Evolutionary conservation across 176 grass and related monocot species (phyloP), one percentile per base, ranked within the genome.

Genomic region (Bonia amplexicaulis): DNA sequence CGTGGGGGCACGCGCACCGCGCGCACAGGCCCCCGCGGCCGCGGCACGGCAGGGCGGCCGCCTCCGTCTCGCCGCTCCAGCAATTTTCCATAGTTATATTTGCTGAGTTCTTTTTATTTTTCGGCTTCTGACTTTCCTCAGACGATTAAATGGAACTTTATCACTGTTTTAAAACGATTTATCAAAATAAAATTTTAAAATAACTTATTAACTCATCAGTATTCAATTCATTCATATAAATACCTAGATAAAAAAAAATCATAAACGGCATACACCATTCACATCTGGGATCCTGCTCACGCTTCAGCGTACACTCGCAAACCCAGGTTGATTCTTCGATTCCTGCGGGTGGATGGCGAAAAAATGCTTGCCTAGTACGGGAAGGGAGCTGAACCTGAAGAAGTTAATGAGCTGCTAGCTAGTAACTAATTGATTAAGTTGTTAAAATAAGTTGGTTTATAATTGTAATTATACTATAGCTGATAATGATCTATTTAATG

Each of bases 121-220:
- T 35, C 33, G 33, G 2, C 2, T 4, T 37, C 5, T 35, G 2
- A 35, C 5, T 35, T 35, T 3, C 4, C 33, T 35, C 33, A 4
- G 4, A 35, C 33, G 4, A 35, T 35, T 3, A 4, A 35, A 2
- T 5, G 4, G 4, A 35, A 35, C 33, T 4, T 35, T 5, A 5
- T 37, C 33, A 35, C 0, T 35, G 2, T 37, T 5, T 37, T 5
- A 4, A 5, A 37, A 37, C 4, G 0, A 0, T 37, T 37, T 37
- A 37, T 37, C 5, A 37, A 37, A 37, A 5, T 37, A 37, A 5
- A 5, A 5, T 37, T 37, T 37, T 37, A 37, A 5, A 37, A 37
- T 5, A 37, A 5, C 0, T 4, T 37, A 37, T 37, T 37, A 5
- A 0, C 0, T 37, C 2, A 37, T 37, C 0, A 0, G 5, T 5